Percentiles rank a stretch among this genome's conserved stretches.
phyloP scores from a whole-genome alignment of 371 early-diverging fungal species.

The Chytridium lagenaria region DNA sequence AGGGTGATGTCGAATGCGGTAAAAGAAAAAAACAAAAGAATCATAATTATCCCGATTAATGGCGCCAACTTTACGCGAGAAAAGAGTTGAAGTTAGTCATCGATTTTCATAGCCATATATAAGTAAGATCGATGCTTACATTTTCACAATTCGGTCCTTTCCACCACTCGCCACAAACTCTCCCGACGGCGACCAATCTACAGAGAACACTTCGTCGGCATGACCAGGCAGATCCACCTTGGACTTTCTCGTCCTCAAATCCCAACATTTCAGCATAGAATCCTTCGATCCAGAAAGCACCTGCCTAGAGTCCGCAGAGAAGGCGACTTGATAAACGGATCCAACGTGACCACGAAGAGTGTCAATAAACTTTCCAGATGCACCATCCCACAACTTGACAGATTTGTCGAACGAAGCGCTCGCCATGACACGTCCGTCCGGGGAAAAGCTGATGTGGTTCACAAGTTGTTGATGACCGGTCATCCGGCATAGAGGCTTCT shows the following conservation, averaged over 20 bases:
- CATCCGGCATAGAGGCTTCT: constrained; percentile 88
- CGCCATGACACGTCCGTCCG: constrained; percentile 91
- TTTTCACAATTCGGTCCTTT: constrained; percentile 88
- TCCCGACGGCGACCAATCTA: constrained; percentile 90
- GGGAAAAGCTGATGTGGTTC: constrained; percentile 91
- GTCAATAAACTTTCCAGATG: constrained; percentile 90
- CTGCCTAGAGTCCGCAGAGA: constrained; percentile 91
- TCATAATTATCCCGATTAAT: neutral
- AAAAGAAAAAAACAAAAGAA: neutral
- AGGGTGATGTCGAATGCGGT: too few relatives aligned
- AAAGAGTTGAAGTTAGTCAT: too few relatives aligned
- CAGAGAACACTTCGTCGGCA: constrained; percentile 93
- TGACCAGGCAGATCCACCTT: constrained; percentile 95
- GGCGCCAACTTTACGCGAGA: neutral
- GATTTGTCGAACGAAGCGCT: constrained; percentile 98
- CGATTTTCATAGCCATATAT: too few relatives aligned
- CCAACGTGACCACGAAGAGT: constrained; percentile 94
- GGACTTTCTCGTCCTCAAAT: constrained; percentile 82
- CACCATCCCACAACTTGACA: constrained; percentile 97
- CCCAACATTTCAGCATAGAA: constrained; percentile 94
- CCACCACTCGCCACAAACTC: constrained; percentile 93
- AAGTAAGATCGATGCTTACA: constrained; percentile 40
- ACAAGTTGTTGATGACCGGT: constrained; percentile 97
- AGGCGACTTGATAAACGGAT: constrained; percentile 93
- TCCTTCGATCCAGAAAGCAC: constrained; percentile 91